phyloP scores from a whole-genome alignment of 139 green algal genomes.

The Zygnema circumcarinatum region DNA sequence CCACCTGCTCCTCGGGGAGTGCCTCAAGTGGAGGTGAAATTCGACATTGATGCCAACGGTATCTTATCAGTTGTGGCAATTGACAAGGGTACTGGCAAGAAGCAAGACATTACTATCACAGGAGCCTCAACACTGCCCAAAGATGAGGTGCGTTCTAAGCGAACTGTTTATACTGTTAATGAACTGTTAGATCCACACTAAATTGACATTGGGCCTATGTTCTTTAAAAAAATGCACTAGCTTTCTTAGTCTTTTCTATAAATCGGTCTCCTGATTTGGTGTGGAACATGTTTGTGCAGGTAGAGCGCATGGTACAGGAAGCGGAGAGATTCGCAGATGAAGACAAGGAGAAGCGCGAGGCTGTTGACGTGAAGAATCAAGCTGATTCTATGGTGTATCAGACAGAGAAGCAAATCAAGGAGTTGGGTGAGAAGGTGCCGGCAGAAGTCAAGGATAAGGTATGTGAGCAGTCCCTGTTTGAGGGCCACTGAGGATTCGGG shows the following conservation, averaged over 20 bases:
- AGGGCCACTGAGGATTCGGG: no score
- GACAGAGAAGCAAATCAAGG: slow-evolving; percentile 98
- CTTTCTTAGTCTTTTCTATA: no score
- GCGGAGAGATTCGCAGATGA: slow-evolving; percentile 90
- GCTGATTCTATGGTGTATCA: slow-evolving; percentile 67
- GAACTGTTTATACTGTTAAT: neutral
- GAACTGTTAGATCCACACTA: no score
- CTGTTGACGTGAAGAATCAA: slow-evolving; percentile 95
- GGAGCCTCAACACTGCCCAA: slow-evolving; percentile 78
- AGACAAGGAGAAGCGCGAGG: slow-evolving; percentile 91
- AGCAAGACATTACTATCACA: slow-evolving; percentile 98
- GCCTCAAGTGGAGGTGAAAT: slow-evolving; percentile 97
- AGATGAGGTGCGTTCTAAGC: slow-evolving; percentile 66
- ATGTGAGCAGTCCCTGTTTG: no score
- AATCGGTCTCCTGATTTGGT: no score
- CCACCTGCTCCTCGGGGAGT: slow-evolving; percentile 92
- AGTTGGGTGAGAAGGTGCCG: slow-evolving; percentile 90
- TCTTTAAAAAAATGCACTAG: no score
- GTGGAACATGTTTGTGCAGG: no score
- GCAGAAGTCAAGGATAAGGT: slow-evolving; percentile 62
- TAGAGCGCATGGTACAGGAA: slow-evolving; percentile 96
- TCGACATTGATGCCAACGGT: slow-evolving; percentile 99
- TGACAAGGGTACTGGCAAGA: slow-evolving; percentile 94
- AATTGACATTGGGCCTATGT: no score
- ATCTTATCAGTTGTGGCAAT: slow-evolving; percentile 92